Evolutionary conservation across 805 yeast genomes (phyloP).

Genomic region (Saccharomycopsis amapae): DNA sequence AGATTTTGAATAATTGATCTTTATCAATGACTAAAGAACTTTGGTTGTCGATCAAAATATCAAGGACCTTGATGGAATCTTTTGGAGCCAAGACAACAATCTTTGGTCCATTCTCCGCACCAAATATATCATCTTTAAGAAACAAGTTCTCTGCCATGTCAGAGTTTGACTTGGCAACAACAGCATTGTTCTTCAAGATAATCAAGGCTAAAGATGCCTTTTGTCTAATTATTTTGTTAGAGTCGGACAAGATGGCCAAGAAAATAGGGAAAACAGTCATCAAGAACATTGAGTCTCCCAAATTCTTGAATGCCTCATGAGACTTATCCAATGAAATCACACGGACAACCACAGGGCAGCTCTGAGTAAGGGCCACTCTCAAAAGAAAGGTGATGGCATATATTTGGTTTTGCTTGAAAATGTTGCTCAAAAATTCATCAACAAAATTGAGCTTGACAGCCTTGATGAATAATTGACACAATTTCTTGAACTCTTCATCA

Average conservation of each 20-base stretch:
- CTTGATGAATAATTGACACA: conserved; percentile 38
- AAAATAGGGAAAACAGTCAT: conserved; percentile 55
- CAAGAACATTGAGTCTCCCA: conserved; percentile 21
- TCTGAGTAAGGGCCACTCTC: conserved; percentile 49
- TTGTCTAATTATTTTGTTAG: conserved; percentile 45
- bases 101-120: conserved; percentile 35
- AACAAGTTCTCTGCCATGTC: conserved; percentile 24
- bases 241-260: conserved; percentile 46
- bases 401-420: conserved; percentile 36
- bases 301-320: conserved; percentile 23
- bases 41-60: conserved; percentile 31
- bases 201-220: conserved; percentile 47
- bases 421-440: conserved; percentile 27
- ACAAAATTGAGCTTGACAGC: conserved; percentile 31
- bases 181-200: conserved; percentile 30
- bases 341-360: conserved; percentile 53
- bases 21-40: conserved; percentile 45
- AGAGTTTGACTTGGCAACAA: conserved; percentile 30
- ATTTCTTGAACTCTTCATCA: conserved; percentile 35
- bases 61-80: conserved; percentile 47
- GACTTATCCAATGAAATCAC: conserved; percentile 38
- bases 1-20: conserved; percentile 35
- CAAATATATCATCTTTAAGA: conserved; percentile 53
- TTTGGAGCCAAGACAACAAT: conserved; percentile 56
- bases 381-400: conserved; percentile 47